A percentile compares a stretch with the other conserved stretches of the same genome.
Conservation (phyloP, 1,284 basidiomycete species). For the Rhodotorula sp. region DNA sequence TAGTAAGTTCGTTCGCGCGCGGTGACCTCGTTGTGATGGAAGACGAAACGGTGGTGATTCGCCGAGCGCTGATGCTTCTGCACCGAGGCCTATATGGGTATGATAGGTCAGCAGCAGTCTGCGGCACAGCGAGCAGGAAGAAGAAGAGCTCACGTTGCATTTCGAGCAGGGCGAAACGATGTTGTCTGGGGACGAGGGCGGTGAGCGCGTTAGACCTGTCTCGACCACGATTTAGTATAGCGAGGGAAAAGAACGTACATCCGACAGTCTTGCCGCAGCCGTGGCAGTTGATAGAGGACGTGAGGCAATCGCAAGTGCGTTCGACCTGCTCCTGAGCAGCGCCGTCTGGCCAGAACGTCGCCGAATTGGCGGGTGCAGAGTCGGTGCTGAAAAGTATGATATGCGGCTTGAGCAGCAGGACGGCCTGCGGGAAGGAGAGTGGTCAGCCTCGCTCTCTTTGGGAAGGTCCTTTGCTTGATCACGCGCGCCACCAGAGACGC, state of each 20-base stretch:
- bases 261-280: constrained; percentile 72
- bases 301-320: constrained; percentile 66
- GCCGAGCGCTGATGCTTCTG: constrained; percentile 55
- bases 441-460: not conserved
- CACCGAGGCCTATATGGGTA: constrained; percentile 42
- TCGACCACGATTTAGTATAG: constrained; percentile 28
- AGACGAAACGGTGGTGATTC: constrained; percentile 83
- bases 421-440: constrained; percentile 57
- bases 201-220: not conserved
- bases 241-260: constrained; percentile 72
- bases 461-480: not conserved
- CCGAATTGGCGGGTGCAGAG: constrained; percentile 73
- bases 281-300: constrained; percentile 74
- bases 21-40: constrained; percentile 73
- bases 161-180: constrained; percentile 55
- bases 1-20: constrained; percentile 69
- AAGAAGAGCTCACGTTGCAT: constrained; percentile 57
- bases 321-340: constrained; percentile 53
- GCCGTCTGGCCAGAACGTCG: constrained; percentile 47
- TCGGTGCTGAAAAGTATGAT: constrained; percentile 81
- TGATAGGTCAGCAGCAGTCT: constrained; percentile 44
- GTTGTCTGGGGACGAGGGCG: constrained; percentile 50
- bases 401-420: constrained; percentile 73
- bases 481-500: not conserved
- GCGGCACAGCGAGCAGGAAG: not conserved